Evolutionary conservation across 2,329 filamentous ascomycete species (phyloP).

Genomic region (Botryotinia calthae): DNA sequence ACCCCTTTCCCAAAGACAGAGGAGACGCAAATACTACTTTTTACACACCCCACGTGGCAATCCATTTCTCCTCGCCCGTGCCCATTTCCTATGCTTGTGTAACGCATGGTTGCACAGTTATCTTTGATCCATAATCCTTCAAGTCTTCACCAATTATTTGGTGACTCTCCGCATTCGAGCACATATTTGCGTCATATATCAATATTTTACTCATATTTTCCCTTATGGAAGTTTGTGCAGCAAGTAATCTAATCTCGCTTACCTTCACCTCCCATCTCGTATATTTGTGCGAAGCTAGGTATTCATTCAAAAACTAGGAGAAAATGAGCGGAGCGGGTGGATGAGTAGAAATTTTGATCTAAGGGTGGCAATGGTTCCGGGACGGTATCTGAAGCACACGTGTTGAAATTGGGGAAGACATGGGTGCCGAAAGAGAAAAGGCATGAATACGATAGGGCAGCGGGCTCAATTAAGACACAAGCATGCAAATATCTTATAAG

Average conservation of each 20-base stretch:
- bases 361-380: neutral
- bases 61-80: neutral
- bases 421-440: neutral
- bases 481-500: neutral
- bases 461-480: neutral
- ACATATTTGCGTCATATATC: slow-evolving; percentile 1
- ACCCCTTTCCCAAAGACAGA: neutral
- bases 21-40: too few species aligned
- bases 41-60: slow-evolving; percentile 1
- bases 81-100: neutral
- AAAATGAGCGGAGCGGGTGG: neutral
- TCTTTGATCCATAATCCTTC: neutral
- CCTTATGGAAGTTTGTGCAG: too few species aligned
- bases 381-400: neutral
- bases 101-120: slow-evolving; percentile 10
- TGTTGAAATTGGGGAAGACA: neutral
- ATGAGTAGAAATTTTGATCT: neutral
- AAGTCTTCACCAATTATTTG: neutral
- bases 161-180: neutral
- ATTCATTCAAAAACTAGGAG: neutral
- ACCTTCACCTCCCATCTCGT: neutral
- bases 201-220: neutral
- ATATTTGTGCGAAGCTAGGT: neutral
- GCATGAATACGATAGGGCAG: neutral
- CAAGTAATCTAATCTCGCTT: neutral